Conservation (phyloP, 306 rosid species). For the Senna siamea region DNA sequence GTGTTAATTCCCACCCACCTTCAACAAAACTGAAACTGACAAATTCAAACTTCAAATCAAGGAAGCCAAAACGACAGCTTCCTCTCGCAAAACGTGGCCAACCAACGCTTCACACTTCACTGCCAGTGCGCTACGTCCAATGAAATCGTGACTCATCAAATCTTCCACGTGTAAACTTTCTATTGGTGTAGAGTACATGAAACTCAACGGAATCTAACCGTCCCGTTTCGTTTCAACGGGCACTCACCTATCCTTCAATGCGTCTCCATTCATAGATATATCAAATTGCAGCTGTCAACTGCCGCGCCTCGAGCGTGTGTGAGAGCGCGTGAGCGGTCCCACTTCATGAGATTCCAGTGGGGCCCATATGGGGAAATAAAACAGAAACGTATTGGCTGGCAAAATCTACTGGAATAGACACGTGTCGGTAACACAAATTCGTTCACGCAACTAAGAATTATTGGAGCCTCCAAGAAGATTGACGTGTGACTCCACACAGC, state of each 20-base stretch:
- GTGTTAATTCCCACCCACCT: no score
- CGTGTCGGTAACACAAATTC: neutral
- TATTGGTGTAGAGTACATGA: fast-evolving
- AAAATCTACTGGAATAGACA: neutral
- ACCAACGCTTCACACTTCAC: neutral
- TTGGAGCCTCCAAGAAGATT: neutral
- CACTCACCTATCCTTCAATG: neutral
- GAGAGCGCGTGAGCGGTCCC: neutral
- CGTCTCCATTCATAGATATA: no score
- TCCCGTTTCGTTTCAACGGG: neutral
- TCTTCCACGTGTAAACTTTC: neutral
- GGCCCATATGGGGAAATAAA: neutral
- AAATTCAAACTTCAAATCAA: neutral
- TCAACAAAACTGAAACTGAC: no score
- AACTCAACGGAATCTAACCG: neutral
- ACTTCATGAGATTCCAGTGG: neutral
- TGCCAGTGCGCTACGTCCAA: neutral
- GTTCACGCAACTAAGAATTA: no score
- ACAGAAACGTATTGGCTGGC: neutral
- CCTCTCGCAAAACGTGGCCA: neutral
- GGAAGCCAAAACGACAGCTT: neutral
- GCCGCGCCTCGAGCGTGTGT: neutral
- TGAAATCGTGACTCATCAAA: no score
- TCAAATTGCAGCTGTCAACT: neutral
- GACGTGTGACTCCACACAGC: neutral